Percentiles rank a stretch among this genome's conserved stretches.
These are phyloP conservation scores for Striga asiatica DNA, from an alignment of 257 asterid species.

Conservation along the genomic window DNA sequence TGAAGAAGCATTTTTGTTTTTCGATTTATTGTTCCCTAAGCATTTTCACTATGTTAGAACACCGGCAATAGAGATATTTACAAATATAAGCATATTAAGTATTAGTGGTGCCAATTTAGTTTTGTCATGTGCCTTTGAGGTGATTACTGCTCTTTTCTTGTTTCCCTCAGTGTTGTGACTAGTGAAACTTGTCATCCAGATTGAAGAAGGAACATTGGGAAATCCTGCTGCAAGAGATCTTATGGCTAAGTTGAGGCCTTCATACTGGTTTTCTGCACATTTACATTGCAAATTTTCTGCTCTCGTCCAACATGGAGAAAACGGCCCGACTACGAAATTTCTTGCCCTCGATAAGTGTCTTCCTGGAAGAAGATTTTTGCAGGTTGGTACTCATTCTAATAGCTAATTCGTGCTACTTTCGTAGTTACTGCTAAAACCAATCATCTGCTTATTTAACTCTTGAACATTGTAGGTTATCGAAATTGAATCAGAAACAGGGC, in stretches of 20 bases:
- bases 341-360: constrained; percentile 57
- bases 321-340: constrained; percentile 43
- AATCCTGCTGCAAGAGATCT: constrained; percentile 79
- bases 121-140: neutral
- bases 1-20: no score
- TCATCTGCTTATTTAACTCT: constrained; percentile 13
- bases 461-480: constrained; percentile 47
- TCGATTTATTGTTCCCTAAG: constrained; percentile 2
- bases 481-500: constrained; percentile 72
- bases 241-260: constrained; percentile 70
- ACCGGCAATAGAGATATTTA: neutral
- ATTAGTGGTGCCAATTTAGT: neutral
- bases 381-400: constrained; percentile 39
- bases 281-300: constrained; percentile 96
- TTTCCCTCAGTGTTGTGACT: no score
- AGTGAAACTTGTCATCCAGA: no score
- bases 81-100: neutral
- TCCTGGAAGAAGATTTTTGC: constrained; percentile 56
- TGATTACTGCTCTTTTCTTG: no score
- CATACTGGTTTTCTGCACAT: constrained; percentile 93
- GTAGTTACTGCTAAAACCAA: constrained; percentile 6
- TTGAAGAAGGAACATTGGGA: no score
- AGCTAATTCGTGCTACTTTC: constrained; percentile 9
- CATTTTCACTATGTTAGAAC: neutral
- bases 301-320: constrained; percentile 70